Base-by-base conservation (phyloP, 2,329 filamentous ascomycete genomes). In the Xylaria sp. region DNA sequence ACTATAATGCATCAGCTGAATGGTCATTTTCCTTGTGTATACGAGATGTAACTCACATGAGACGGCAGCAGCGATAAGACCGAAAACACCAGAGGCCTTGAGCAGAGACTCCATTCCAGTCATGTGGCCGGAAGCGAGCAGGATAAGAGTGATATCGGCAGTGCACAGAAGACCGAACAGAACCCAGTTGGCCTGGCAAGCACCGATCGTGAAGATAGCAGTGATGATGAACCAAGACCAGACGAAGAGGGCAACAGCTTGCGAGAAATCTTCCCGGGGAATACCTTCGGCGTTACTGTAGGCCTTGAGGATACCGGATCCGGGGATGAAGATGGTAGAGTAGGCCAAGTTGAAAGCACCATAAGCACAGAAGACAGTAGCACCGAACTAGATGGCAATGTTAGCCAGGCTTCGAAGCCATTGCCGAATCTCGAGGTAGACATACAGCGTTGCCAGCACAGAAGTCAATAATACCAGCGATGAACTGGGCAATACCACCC, bases 311-410 rank as follows among this genome's bases (percentile, higher is more conserved):
- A 82, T 80, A 15, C 80, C 80, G 12, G 77, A 75, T 3, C 79
- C 79, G 7, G 80, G 80, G 36, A 82, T 71, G 69, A 79, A 81
- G 57, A 81, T 82, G 71, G 80, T 75, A 9, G 79, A 79, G 64
- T 81, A 82, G 8, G 78, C 77, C 20, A 81, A 72, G 71, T 82
- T 82, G 73, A 82, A 82, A 33, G 79, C 80, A 46, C 74, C 80
- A 64, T 82, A 82, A 20, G 80, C 77, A 28, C 78, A 74, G 71
- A 81, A 81, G 43, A 82, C 77, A 33, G 80, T 81, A 46, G 79
- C 79, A 64, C 79, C 78, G 63, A 81, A 79, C 75, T 76, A 39
- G 51, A 28, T 23, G 0, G 43, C 36, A 46, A 46, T 7, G 36
- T 71, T 54, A 73, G 71, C 56, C 33, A 36, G 18, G 39, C 9